Evolutionary conservation across 2,329 filamentous ascomycete genomes (phyloP), one percentile per base, ranked within the genome.

Genomic region (Annulohypoxylon truncatum): DNA sequence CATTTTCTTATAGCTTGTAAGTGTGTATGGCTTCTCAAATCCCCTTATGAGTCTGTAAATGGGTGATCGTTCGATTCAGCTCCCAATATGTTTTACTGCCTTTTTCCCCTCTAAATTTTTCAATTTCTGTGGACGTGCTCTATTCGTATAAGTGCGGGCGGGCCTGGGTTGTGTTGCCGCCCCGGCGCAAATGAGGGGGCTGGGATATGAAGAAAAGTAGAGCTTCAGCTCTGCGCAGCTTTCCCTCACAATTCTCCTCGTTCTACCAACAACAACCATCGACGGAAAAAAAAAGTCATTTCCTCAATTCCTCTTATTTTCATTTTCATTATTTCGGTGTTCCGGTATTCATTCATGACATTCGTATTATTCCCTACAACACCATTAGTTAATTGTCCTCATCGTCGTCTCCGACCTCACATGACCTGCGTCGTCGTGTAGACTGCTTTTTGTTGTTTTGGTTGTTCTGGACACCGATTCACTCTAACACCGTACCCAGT

Each of bases 141-240:
- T 60, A 51, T 57, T 57, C 47, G 63, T 59, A 61, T 61, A 64
- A 42, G 38, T 42, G 38, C 38, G 44, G 53, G 57, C 51, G 28
- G 54, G 61, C 61, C 50, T 51, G 51, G 20, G 20, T 63, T 64
- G 67, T 63, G 60, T 61, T 68, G 69, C 62, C 54, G 61, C 56
- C 62, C 64, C 42, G 65, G 66, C 64, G 69, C 69, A 74, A 66
- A 69, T 69, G 58, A 69, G 66, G 68, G 69, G 69, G 67, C 58
- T 67, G 64, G 67, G 64, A 57, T 62, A 18, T 47, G 51, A 61
- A 40, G 53, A 48, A 58, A 57, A 57, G 28, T 13, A 58, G 15
- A 20, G 29, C 38, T 44, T 20, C 8, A 55, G 53, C 51, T 61
- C 29, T 26, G 31, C 29, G 40, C 52, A 54, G 20, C 29, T 48